Evolutionary conservation across 2,329 filamentous ascomycete species (phyloP).

Genomic region (Simplicillium sp.): DNA sequence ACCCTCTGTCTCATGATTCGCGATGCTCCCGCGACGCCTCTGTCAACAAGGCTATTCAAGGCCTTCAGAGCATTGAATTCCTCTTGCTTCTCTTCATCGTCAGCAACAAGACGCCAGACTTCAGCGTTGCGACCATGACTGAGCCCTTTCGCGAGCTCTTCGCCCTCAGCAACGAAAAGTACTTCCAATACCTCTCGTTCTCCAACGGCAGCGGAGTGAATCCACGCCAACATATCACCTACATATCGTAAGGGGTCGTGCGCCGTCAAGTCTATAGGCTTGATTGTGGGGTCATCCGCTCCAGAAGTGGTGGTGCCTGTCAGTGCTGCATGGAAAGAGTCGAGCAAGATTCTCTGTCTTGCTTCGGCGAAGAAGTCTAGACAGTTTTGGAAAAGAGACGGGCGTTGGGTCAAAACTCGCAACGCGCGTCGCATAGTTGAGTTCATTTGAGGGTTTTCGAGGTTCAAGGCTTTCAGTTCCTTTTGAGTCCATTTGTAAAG

Average conservation of each 20-base stretch:
- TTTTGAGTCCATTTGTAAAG: conserved; percentile 91
- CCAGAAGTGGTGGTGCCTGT: conserved; percentile 59
- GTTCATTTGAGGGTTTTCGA: conserved; percentile 91
- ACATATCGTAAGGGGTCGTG: conserved; percentile 89
- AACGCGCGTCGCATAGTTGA: conserved; percentile 74
- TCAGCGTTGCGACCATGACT: conserved; percentile 73
- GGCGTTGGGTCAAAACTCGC: conserved; percentile 79
- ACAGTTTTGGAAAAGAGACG: conserved; percentile 85
- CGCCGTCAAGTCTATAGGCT: conserved; percentile 88
- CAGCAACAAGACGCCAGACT: conserved; percentile 62
- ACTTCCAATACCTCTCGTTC: conserved; percentile 88
- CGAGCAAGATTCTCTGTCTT: conserved; percentile 75
- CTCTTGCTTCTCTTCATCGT: conserved; percentile 42
- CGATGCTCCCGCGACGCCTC: conserved; percentile 71
- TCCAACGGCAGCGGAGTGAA: conserved; percentile 86
- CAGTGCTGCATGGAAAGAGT: conserved; percentile 80
- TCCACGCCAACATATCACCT: conserved; percentile 96
- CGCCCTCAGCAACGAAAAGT: conserved; percentile 82
- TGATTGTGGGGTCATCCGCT: conserved; percentile 52
- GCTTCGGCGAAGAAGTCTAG: conserved; percentile 89
- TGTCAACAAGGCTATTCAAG: conserved; percentile 76
- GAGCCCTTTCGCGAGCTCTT: conserved; percentile 77
- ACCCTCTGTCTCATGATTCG: conserved; percentile 81
- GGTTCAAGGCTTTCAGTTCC: conserved; percentile 83
- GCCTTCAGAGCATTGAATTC: conserved; percentile 75